A percentile compares a stretch with the other conserved stretches of the same genome.
Evolutionary conservation across 768 basidiomycete genomes (phyloP).

Genomic region (Pulveroboletus sp.): DNA sequence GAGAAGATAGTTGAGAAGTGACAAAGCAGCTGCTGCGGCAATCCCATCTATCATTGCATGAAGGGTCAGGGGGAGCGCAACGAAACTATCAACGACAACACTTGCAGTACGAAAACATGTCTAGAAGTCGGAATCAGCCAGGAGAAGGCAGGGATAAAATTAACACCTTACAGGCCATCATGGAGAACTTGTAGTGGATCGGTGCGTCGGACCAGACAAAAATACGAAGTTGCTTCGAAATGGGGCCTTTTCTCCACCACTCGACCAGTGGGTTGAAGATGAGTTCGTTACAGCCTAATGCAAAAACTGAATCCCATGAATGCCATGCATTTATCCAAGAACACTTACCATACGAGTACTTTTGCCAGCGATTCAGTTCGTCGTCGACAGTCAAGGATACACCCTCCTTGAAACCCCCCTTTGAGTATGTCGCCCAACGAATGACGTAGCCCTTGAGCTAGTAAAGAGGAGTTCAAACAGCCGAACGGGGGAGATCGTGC

Average conservation of each 20-base stretch:
- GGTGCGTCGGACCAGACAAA: conserved; percentile 77
- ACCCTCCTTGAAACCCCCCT: conserved; percentile 88
- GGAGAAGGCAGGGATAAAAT: not conserved
- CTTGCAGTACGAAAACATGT: conserved; percentile 52
- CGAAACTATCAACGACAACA: not conserved
- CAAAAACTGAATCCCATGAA: conserved; percentile 26
- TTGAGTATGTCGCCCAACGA: conserved; percentile 76
- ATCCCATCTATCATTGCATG: conserved; percentile 40
- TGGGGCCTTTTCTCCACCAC: conserved; percentile 78
- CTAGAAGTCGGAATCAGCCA: conserved; percentile 15
- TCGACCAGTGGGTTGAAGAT: conserved; percentile 79
- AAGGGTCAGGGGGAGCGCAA: not conserved
- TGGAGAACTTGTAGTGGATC: conserved; percentile 74
- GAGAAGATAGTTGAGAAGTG: conserved; percentile 69
- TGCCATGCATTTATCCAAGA: conserved; percentile 20
- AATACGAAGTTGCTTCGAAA: conserved; percentile 72
- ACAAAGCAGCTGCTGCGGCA: conserved; percentile 62
- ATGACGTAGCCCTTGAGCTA: conserved; percentile 26
- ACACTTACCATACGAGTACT: conserved; percentile 65
- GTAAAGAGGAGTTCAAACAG: conserved; percentile 39
- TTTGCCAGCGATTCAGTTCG: conserved; percentile 91
- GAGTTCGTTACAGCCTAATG: conserved; percentile 41
- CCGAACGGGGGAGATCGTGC: conserved; percentile 40
- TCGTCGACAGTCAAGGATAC: conserved; percentile 88
- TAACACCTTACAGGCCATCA: conserved; percentile 43